Evolutionary conservation across 768 basidiomycete genomes (phyloP).

Genomic region (Kwoniella dejecticola): DNA sequence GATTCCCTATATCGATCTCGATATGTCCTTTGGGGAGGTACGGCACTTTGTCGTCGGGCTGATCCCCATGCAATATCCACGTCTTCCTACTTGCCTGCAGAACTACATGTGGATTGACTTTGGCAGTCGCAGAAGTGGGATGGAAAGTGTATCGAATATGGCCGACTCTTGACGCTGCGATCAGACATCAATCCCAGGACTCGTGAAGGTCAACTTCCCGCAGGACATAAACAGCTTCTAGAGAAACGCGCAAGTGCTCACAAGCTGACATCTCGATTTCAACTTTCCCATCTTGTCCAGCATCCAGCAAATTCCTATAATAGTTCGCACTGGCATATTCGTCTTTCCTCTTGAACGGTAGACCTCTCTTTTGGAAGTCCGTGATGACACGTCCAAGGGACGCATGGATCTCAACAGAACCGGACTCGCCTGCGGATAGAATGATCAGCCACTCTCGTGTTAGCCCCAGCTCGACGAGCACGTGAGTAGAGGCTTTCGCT

Average conservation of each 20-base stretch:
- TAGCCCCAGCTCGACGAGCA: too few species aligned
- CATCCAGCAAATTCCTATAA: slow-evolving; percentile 67
- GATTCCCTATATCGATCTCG: slow-evolving; percentile 57
- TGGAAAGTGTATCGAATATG: slow-evolving; percentile 71
- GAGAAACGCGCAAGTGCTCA: too few species aligned
- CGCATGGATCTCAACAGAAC: slow-evolving; percentile 58
- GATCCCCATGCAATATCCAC: slow-evolving; percentile 60
- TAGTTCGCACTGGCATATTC: slow-evolving; percentile 55
- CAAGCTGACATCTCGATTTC: slow-evolving; percentile 41
- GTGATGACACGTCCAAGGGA: slow-evolving; percentile 66
- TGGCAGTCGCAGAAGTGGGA: slow-evolving; percentile 38
- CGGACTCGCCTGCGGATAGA: slow-evolving; percentile 46
- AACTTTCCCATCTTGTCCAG: slow-evolving; percentile 54
- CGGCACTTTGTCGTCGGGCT: slow-evolving; percentile 59
- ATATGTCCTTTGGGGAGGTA: slow-evolving; percentile 63
- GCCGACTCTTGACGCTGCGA: slow-evolving; percentile 70
- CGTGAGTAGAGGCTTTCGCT: slow-evolving; percentile 7
- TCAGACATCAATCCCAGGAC: too few species aligned
- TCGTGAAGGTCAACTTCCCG: too few species aligned
- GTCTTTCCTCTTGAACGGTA: slow-evolving; percentile 31
- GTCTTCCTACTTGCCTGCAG: slow-evolving; percentile 69
- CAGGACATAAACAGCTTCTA: too few species aligned
- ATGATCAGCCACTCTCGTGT: slow-evolving; percentile 37
- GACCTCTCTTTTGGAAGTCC: slow-evolving; percentile 61
- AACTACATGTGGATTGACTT: slow-evolving; percentile 64